A percentile compares a stretch with the other conserved stretches of the same genome.
Conservation (phyloP, 1,284 basidiomycete genomes). For the Coniophora puteana region DNA sequence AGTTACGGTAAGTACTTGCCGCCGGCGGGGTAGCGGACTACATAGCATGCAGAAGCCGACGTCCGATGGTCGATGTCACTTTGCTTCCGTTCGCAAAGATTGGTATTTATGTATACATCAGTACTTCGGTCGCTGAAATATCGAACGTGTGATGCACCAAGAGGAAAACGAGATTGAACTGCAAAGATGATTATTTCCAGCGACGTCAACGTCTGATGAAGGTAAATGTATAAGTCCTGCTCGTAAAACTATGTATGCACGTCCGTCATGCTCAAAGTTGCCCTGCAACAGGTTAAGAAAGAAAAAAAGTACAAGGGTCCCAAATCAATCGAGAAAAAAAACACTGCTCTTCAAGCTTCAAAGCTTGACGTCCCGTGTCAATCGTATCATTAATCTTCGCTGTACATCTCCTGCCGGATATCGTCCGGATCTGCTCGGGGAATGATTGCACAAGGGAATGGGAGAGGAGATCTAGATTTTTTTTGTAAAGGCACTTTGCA, state of each 20-base stretch:
- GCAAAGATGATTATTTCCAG: no score
- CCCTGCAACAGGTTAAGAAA: not conserved
- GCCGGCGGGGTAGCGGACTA: not conserved
- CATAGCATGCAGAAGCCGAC: not conserved
- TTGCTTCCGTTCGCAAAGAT: not conserved
- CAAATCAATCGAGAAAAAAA: not conserved
- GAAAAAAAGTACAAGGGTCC: not conserved
- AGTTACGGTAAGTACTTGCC: not conserved
- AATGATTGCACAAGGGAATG: slow-evolving; percentile 1
- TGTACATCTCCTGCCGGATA: no score
- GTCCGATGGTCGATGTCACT: not conserved
- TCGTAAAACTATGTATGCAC: no score
- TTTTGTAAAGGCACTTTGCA: no score
- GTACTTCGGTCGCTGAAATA: no score
- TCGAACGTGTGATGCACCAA: no score
- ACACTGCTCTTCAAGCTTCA: not conserved
- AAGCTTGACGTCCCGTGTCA: no score
- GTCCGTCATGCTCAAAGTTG: not conserved
- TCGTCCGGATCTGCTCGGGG: not conserved
- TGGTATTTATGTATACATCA: not conserved
- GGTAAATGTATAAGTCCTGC: no score
- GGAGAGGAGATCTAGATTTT: no score
- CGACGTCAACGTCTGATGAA: no score
- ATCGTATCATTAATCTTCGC: no score
- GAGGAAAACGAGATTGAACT: no score